phyloP scores from a whole-genome alignment of 495 filamentous ascomycete genomes.

The Sphaerosporella brunnea region DNA sequence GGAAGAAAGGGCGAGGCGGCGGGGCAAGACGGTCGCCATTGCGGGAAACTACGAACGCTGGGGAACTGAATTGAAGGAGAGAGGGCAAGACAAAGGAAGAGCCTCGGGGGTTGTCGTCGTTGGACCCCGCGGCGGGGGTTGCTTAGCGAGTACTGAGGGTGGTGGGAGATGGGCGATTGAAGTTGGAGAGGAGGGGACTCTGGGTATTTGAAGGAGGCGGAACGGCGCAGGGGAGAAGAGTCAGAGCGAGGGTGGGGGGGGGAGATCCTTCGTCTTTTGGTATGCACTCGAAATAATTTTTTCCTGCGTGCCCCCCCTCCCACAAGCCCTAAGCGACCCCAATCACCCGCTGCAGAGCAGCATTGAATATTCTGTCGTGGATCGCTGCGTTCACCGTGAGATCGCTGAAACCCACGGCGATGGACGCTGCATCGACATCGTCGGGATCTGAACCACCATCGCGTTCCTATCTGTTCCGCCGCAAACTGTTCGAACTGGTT shows the following conservation, averaged over 20 bases:
- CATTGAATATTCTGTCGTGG: too few species aligned
- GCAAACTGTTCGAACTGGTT: neutral
- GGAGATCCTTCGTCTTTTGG: too few species aligned
- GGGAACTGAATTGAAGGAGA: neutral
- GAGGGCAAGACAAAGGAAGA: neutral
- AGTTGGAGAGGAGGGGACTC: neutral
- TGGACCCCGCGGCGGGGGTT: neutral
- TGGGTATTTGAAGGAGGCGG: neutral
- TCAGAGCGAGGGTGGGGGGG: too few species aligned
- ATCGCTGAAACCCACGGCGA: too few species aligned
- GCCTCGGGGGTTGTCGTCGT: neutral
- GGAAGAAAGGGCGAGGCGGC: constrained; percentile 14
- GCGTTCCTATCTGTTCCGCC: neutral
- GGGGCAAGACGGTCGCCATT: constrained; percentile 18
- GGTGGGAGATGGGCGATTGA: neutral
- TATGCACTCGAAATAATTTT: neutral
- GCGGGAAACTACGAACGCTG: neutral
- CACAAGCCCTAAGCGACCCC: neutral
- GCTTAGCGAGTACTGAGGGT: neutral
- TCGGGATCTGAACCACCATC: neutral
- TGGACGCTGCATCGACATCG: neutral
- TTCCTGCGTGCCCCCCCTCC: neutral
- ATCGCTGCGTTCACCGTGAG: too few species aligned
- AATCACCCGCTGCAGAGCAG: neutral
- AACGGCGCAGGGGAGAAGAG: neutral